phyloP scores from a whole-genome alignment of 257 asterid species.

The Osmanthus fragrans region DNA sequence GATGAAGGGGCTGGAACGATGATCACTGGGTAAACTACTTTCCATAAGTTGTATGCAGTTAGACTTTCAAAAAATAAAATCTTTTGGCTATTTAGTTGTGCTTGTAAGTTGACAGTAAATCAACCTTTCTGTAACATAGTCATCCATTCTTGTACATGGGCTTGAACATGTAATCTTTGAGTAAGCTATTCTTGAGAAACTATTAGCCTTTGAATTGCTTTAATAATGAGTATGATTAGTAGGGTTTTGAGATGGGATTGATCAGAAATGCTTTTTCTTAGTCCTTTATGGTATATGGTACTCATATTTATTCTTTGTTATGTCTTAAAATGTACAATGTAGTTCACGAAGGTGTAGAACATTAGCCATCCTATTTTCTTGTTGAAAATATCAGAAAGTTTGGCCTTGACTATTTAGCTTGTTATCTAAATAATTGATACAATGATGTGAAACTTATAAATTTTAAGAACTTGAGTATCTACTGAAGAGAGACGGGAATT shows the following conservation, averaged over 20 bases:
- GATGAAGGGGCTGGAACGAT: slow-evolving; percentile 82
- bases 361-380: background rate
- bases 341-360: background rate
- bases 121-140: background rate
- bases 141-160: background rate
- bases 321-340: no score
- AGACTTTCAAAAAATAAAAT: background rate
- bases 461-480: no score
- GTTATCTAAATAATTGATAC: background rate
- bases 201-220: background rate
- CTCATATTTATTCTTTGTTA: no score
- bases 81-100: background rate
- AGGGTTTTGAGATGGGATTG: background rate
- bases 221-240: background rate
- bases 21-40: slow-evolving; percentile 58
- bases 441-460: no score
- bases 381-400: background rate
- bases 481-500: no score
- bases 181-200: no score
- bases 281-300: no score
- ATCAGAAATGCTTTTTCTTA: background rate
- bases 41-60: background rate
- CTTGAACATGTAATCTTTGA: background rate
- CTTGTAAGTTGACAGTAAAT: background rate
- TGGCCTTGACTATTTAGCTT: background rate